Conservation (phyloP, 1,284 basidiomycete genomes). For the Ustilago tritici region DNA sequence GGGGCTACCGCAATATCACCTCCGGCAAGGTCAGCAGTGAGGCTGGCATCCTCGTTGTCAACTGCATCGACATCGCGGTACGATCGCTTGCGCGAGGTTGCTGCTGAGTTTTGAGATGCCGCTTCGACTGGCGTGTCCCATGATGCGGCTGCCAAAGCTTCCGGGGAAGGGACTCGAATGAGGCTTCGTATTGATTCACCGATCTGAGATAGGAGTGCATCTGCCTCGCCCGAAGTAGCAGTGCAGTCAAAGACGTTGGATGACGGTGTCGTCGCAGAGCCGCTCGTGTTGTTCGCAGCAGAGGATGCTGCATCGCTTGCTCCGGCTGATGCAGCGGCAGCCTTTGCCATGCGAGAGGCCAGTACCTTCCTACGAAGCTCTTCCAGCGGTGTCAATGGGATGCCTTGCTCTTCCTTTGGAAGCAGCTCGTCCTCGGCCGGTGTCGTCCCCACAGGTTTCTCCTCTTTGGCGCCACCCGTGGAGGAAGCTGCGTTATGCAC, state of each 20-base stretch:
- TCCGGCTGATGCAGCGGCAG: slow-evolving; percentile 8
- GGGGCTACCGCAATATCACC: not conserved
- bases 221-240: slow-evolving; percentile 31
- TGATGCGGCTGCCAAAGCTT: not conserved
- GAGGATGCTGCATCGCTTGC: not conserved
- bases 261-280: not conserved
- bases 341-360: slow-evolving; percentile 36
- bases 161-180: slow-evolving; percentile 11
- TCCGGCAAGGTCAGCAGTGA: slow-evolving; percentile 16
- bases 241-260: slow-evolving; percentile 26
- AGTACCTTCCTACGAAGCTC: slow-evolving; percentile 38
- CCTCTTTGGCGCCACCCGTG: not conserved
- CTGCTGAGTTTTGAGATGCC: not conserved
- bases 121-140: not conserved
- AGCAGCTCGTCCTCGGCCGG: slow-evolving; percentile 31
- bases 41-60: slow-evolving; percentile 4
- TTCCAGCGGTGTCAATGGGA: slow-evolving; percentile 33
- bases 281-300: not conserved
- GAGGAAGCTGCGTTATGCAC: not conserved
- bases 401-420: slow-evolving; percentile 22
- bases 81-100: slow-evolving; percentile 26
- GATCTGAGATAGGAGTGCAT: slow-evolving; percentile 34
- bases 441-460: slow-evolving; percentile 11
- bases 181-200: slow-evolving; percentile 29
- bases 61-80: slow-evolving; percentile 46